Conservation (phyloP, 371 early-diverging fungal species). For the Mortierella sp. region DNA sequence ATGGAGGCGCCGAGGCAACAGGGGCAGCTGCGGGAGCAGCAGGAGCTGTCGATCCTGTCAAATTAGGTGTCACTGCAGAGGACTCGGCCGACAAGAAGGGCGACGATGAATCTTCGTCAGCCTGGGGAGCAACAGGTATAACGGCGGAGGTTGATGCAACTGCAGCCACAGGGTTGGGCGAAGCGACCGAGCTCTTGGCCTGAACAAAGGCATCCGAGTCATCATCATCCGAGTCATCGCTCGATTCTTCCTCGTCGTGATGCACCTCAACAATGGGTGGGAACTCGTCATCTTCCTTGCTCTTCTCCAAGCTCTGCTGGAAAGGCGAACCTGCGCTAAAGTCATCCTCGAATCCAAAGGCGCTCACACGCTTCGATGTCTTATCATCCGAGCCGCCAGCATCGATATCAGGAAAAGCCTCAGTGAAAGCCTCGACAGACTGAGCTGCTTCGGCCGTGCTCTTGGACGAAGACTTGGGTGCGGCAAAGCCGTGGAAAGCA, state of each 20-base stretch:
- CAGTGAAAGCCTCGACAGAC: conserved; percentile 48
- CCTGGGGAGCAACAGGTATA: conserved; percentile 8
- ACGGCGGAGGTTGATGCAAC: background rate
- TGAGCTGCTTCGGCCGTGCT: conserved; percentile 26
- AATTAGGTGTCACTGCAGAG: background rate
- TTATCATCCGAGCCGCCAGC: conserved; percentile 13
- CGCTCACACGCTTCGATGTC: conserved; percentile 47
- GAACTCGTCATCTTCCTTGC: conserved; percentile 48
- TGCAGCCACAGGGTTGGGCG: conserved; percentile 56
- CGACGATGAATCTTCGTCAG: background rate
- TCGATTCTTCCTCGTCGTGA: conserved; percentile 42
- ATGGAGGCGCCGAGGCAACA: conserved; percentile 5
- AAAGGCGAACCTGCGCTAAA: conserved; percentile 36
- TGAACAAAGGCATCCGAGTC: conserved; percentile 48
- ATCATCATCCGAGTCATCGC: conserved; percentile 47
- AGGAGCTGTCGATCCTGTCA: conserved; percentile 6
- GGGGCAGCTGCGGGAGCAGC: conserved; percentile 6
- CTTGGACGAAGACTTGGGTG: conserved; percentile 22
- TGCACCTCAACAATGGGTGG: conserved; percentile 55
- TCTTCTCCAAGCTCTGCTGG: conserved; percentile 14
- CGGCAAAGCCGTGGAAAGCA: conserved; percentile 40
- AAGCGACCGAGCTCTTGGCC: conserved; percentile 51
- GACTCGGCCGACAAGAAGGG: conserved; percentile 19
- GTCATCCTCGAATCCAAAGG: conserved; percentile 57
- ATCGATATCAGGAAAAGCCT: conserved; percentile 57